A percentile compares a stretch with the other conserved stretches of the same genome.
phyloP scores from a whole-genome alignment of 345 rosid genomes.

The Xanthoceras sorbifolium region DNA sequence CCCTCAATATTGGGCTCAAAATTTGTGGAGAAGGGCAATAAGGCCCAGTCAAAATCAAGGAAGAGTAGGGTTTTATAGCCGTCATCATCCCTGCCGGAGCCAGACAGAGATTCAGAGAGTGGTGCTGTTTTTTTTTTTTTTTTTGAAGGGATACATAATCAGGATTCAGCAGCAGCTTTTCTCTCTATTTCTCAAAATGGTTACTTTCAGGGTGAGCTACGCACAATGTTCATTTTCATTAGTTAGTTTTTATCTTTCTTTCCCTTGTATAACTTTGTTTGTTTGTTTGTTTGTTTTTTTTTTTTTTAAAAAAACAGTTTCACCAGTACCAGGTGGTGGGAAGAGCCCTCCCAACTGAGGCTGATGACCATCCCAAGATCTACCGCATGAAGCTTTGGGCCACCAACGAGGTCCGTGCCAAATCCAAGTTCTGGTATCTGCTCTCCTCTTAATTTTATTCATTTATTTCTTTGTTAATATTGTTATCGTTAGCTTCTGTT shows the following conservation, averaged over 20 bases:
- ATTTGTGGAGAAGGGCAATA: too few relatives aligned
- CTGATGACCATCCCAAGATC: constrained; percentile 45
- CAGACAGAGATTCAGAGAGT: too few relatives aligned
- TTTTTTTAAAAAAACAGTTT: constrained; percentile 24
- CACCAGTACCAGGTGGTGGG: constrained; percentile 55
- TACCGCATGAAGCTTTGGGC: constrained; percentile 55
- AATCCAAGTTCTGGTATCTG: constrained; percentile 47
- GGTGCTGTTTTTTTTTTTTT: too few relatives aligned
- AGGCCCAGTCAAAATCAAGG: background rate
- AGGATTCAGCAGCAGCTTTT: background rate
- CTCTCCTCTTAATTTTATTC: background rate
- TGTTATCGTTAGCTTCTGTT: too few relatives aligned
- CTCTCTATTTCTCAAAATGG: constrained; percentile 17
- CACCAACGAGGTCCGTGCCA: constrained; percentile 49
- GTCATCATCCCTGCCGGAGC: background rate
- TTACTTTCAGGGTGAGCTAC: constrained; percentile 24
- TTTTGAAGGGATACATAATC: background rate
- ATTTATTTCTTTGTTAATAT: too few relatives aligned
- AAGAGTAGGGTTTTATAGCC: background rate
- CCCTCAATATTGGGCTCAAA: background rate
- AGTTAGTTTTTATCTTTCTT: background rate
- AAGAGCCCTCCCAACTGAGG: constrained; percentile 39
- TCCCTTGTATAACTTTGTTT: background rate
- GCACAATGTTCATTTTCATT: background rate
- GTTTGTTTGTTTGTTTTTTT: background rate